phyloP scores from a whole-genome alignment of 208 protist genomes.

The Leptomonas pyrrhocoris region DNA sequence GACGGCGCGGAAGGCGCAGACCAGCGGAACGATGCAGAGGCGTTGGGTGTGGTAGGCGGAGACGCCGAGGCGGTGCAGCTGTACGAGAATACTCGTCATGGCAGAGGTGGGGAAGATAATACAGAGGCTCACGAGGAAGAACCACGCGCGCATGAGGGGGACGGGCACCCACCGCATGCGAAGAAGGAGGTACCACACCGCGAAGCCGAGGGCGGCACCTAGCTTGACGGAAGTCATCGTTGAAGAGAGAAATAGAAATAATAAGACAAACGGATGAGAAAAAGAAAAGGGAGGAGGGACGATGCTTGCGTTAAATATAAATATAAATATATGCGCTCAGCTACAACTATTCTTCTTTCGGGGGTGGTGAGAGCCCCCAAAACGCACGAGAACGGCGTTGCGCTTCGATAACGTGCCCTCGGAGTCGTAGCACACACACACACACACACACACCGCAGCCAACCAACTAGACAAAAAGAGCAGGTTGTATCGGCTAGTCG shows the following conservation, averaged over 20 bases:
- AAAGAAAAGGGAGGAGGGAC: not conserved
- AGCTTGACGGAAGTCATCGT: not conserved
- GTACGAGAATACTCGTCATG: conserved; percentile 32
- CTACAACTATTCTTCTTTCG: too few species aligned
- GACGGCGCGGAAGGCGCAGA: conserved; percentile 38
- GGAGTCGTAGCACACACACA: too few species aligned
- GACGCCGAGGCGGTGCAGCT: conserved; percentile 36
- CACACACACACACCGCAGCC: not conserved
- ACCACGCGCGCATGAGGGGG: conserved; percentile 48
- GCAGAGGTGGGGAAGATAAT: conserved; percentile 37
- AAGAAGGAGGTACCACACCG: conserved; percentile 39
- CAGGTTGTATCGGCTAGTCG: too few species aligned
- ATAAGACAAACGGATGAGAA: not conserved
- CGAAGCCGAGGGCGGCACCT: conserved; percentile 6
- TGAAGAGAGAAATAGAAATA: not conserved
- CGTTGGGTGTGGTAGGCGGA: conserved; percentile 27
- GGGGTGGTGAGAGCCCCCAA: too few species aligned
- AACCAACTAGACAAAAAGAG: not conserved
- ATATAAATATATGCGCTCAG: too few species aligned
- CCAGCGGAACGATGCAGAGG: conserved; percentile 37
- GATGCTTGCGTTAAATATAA: too few species aligned
- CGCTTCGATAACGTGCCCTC: too few species aligned
- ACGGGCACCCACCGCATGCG: conserved; percentile 32
- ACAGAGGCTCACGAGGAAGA: conserved; percentile 32
- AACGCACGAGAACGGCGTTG: too few species aligned